phyloP scores from a whole-genome alignment of 2,329 filamentous ascomycete genomes.

The Xylariaceae sp. region DNA sequence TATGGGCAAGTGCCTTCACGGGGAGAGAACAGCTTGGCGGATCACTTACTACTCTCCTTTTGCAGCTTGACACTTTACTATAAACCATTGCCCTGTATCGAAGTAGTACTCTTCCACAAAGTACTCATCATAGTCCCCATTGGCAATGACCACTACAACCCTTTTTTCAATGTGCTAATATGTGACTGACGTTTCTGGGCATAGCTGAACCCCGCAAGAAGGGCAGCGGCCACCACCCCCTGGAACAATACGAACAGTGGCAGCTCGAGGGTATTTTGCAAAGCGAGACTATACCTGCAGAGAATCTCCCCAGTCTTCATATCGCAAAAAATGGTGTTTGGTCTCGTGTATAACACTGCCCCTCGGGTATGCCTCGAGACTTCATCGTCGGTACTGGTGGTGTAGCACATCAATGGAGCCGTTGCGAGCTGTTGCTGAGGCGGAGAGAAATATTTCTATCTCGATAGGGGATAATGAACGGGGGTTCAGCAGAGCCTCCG shows the following conservation, averaged over 20 bases:
- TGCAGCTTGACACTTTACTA: conserved; percentile 47
- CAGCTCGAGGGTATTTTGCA: conserved; percentile 39
- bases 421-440: conserved; percentile 44
- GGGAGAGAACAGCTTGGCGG: background rate
- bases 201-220: conserved; percentile 35
- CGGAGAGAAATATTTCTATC: conserved; percentile 42
- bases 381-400: conserved; percentile 44
- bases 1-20: too few species aligned
- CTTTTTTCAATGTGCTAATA: conserved; percentile 41
- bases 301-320: conserved; percentile 38
- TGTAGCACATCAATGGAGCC: conserved; percentile 46
- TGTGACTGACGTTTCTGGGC: conserved; percentile 35
- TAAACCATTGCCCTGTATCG: conserved; percentile 44
- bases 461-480: conserved; percentile 37
- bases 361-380: conserved; percentile 17
- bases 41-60: conserved; percentile 36
- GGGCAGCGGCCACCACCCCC: conserved; percentile 38
- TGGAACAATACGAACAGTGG: conserved; percentile 32
- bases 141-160: conserved; percentile 7
- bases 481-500: conserved; percentile 45
- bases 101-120: conserved; percentile 40
- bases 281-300: conserved; percentile 41
- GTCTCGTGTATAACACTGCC: conserved; percentile 26
- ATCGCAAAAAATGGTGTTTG: conserved; percentile 20
- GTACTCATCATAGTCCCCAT: conserved; percentile 17